Evolutionary conservation across 495 filamentous ascomycete genomes (phyloP), one percentile per base, ranked within the genome.

Genomic region (Niebla homalea): DNA sequence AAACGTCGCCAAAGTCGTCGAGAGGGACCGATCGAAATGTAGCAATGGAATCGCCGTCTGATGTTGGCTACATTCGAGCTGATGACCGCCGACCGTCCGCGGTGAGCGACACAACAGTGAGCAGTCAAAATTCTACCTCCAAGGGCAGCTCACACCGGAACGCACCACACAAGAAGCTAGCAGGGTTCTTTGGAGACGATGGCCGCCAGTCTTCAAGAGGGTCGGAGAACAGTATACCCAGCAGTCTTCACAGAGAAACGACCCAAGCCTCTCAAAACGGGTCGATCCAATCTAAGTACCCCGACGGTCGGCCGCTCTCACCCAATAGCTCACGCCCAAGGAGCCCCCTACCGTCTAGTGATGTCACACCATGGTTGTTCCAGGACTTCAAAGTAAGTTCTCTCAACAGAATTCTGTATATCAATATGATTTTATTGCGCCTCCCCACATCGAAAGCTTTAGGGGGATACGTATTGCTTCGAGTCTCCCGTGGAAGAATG

Each of bases 321-420:
- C 83, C 85, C 5, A 70, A 73, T 22, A 71, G 68, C 37, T 85
- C 86, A 5, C 71, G 87, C 46, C 85, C 89, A 48, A 74, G 84
- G 39, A 90, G 81, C 18, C 86, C 90, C n/a, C 70, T 87, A 37
- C 87, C 89, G 32, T 89, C 89, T 14, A 89, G 85, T 60, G 92
- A 97, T 60, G 87, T 98, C 44, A 89, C 90, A 20, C 92, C 92
- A 12, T 98, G 94, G 78, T 70, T 93, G 40, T 97, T 89, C 65
- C 92, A 98, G 67, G 87, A 92, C 61, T 79, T 75, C 54, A 80
- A 89, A 63, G 83, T 85, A 64, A 68, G 79, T 66, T 57, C 37
- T 2, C 39, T 1, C 8, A 22, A 32, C 4, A 0, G 5, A 32
- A 5, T 7, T 32, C 29, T 8, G 29, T 7, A 32, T 32, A 32